A percentile compares a stretch with the other conserved stretches of the same genome.
Conservation (phyloP, 2,329 filamentous ascomycete species). For the Albophoma yamanashiensis region DNA sequence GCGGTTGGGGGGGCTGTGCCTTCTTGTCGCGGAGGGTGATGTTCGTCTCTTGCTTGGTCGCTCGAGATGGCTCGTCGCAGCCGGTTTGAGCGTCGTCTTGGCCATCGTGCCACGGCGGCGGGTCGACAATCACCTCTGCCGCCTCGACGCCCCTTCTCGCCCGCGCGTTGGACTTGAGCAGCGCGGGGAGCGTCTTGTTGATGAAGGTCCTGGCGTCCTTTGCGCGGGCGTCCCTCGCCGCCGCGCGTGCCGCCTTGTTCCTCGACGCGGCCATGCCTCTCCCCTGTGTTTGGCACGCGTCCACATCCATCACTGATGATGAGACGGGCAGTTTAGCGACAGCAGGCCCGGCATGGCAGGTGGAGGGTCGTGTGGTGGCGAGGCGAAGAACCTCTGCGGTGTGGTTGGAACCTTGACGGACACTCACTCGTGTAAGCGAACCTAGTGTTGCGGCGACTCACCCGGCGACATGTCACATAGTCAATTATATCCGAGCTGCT, state of each 20-base stretch:
- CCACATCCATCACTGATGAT: background rate
- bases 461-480: background rate
- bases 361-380: background rate
- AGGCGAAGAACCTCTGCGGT: background rate
- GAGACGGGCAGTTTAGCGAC: background rate
- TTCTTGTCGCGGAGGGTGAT: background rate
- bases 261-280: background rate
- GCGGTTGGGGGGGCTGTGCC: constrained; percentile 9
- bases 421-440: background rate
- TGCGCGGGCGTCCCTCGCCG: background rate
- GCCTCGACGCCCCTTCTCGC: background rate
- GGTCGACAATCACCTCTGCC: background rate
- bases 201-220: background rate
- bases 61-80: no score
- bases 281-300: background rate
- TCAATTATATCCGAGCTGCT: background rate
- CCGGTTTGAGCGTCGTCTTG: background rate
- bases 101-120: background rate
- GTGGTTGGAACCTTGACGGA: background rate
- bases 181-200: background rate
- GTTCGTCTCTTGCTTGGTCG: background rate
- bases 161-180: background rate
- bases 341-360: background rate
- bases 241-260: background rate
- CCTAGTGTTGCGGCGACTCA: background rate